Conservation (phyloP, 768 basidiomycete species). For the Leccinum subgranulosum region DNA sequence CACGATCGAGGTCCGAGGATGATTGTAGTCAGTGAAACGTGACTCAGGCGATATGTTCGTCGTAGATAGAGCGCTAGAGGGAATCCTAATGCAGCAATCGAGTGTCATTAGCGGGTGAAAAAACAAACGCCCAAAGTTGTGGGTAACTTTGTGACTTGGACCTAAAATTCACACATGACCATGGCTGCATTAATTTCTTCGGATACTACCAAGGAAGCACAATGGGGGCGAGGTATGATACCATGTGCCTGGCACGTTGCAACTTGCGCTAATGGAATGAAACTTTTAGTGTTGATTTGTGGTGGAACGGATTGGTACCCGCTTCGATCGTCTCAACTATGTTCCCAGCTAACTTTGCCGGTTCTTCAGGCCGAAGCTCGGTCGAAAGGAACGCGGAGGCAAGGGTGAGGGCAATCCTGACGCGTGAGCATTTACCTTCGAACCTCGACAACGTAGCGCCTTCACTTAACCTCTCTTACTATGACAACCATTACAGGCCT, state of each 20-base stretch:
- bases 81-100: slow-evolving; percentile 32
- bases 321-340: not conserved
- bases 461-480: not conserved
- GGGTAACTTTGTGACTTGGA: slow-evolving; percentile 15
- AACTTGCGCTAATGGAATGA: slow-evolving; percentile 13
- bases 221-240: slow-evolving; percentile 43
- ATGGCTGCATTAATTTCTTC: slow-evolving; percentile 28
- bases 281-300: slow-evolving; percentile 65
- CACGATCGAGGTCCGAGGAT: not conserved
- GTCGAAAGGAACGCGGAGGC: slow-evolving; percentile 66
- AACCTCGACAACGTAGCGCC: slow-evolving; percentile 1
- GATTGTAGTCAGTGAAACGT: not conserved
- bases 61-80: slow-evolving; percentile 31
- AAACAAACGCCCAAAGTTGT: slow-evolving; percentile 11
- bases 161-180: slow-evolving; percentile 26
- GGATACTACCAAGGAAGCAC: slow-evolving; percentile 28
- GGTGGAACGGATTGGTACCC: slow-evolving; percentile 84
- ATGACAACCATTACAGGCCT: slow-evolving; percentile 44
- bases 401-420: slow-evolving; percentile 40
- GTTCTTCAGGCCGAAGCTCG: slow-evolving; percentile 63
- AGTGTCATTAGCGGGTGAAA: slow-evolving; percentile 9
- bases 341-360: slow-evolving; percentile 8
- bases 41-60: slow-evolving; percentile 3
- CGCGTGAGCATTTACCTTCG: slow-evolving; percentile 23
- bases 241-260: slow-evolving; percentile 8